Percentiles rank a stretch among this genome's conserved stretches.
phyloP scores from a whole-genome alignment of 2,329 filamentous ascomycete genomes.

The Dendryphion nanum region DNA sequence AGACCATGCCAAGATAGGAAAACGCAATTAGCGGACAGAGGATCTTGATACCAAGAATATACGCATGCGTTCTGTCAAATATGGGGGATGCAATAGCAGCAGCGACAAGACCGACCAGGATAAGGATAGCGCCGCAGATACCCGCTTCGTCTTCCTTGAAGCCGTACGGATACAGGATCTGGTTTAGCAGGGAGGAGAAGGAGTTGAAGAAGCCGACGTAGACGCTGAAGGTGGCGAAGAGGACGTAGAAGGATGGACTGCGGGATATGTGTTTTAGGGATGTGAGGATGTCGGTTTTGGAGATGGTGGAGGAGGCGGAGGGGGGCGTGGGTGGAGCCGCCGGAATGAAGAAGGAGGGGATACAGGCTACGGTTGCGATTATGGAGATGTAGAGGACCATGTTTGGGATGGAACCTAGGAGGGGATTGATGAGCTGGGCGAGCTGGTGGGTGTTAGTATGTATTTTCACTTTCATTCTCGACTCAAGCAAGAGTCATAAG shows the following conservation, averaged over 20 bases:
- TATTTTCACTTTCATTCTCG: neutral
- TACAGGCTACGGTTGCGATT: constrained; percentile 66
- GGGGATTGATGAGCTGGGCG: constrained; percentile 81
- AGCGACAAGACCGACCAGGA: constrained; percentile 78
- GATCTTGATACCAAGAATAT: constrained; percentile 69
- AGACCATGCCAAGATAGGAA: constrained; percentile 77
- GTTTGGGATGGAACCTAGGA: constrained; percentile 71
- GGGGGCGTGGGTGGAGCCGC: constrained; percentile 73
- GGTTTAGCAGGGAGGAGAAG: constrained; percentile 81
- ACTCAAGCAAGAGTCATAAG: neutral
- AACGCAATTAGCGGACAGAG: constrained; percentile 71
- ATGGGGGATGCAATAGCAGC: constrained; percentile 77
- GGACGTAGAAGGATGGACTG: constrained; percentile 73
- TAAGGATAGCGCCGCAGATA: constrained; percentile 84
- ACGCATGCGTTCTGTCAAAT: constrained; percentile 80
- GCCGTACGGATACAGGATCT: constrained; percentile 83
- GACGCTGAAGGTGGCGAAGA: constrained; percentile 76
- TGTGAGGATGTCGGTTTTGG: constrained; percentile 51
- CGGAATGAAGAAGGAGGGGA: constrained; percentile 82
- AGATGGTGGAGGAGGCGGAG: constrained; percentile 62
- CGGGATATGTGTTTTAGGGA: constrained; percentile 49
- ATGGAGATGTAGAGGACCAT: constrained; percentile 85
- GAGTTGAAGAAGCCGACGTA: constrained; percentile 96
- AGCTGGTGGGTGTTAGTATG: constrained; percentile 25
- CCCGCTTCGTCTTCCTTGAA: constrained; percentile 83